Evolutionary conservation across 345 rosid species (phyloP), one percentile per base, ranked within the genome.

Genomic region (Ricinus communis): DNA sequence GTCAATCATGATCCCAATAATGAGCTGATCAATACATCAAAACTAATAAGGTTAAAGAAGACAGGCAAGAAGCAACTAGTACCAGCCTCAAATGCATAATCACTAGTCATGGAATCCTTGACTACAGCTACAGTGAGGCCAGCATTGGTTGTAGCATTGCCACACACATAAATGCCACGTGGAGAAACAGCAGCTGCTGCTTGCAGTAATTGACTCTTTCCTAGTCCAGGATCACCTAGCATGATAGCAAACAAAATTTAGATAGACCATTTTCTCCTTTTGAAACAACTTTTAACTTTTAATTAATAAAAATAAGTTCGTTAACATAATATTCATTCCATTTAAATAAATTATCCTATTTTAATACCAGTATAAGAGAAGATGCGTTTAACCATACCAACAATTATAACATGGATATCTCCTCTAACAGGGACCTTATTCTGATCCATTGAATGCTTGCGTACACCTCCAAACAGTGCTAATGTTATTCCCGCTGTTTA

Each of bases 361-460:
- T 33, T 54, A 38, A 10, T 28, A 7, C 54, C 52, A 31, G 55
- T 14, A 57, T 38, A 67, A 62, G 68, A 43, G 30, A 55, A 45
- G 43, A 30, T 30, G 25, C 71, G 70, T 38, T 71, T 53, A 57
- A 68, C 55, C 88, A 77, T 89, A 91, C 99, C 99, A 49, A 94
- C 99, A 81, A 94, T 81, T 57, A 94, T 86, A 80, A 90, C 96
- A 80, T 95, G 99, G 80, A 95, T 88, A 82, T 95, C 99, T 85
- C 99, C 99, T 83, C 99, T 85, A 61, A 95, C 97, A 63, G 99
- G 97, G 77, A 95, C 97, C 91, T 95, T 95, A 82, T 90, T 92
- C 69, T 69, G 80, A 76, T 95, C 93, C 88, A 82, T 80, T n/a
- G 96, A 79, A 83, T 95, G 88, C 90, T 95, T 95, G 36, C 94